Evolutionary conservation across 805 yeast species (phyloP), one percentile per base, ranked within the genome.

Genomic region (Saccharomyces eubayanus): DNA sequence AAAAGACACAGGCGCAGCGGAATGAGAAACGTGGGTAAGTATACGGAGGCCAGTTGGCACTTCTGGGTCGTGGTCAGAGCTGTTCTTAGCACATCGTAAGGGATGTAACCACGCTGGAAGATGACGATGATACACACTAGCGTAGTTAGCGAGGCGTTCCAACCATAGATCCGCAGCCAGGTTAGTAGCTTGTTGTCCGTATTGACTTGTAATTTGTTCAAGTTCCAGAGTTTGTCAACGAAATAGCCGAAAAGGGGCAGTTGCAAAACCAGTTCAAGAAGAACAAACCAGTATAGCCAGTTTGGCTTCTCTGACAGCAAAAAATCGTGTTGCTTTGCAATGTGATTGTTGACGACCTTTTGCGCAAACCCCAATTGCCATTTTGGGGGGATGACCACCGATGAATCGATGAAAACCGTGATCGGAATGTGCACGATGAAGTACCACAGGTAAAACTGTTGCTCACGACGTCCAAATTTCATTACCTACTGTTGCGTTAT

Each of bases 121-220:
- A 84, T 76, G 60, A 80, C 77, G n/a, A 76, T 65, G 58, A 87
- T 69, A 66, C 97, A 92, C 27, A 83, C 79, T 40, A 83, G 67
- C 0, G 97, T 89, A 5, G 97, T 89, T 51, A 86, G 72, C 3
- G 85, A 73, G 0, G 97, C 98, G 63, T 89, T 89, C 61, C 87
- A 78, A 2, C 92, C 96, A 68, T 94, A 92, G 5, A 84, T 62
- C 12, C 81, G 71, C 59, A 84, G 67, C 64, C 74, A 75, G 31
- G 48, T 56, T 53, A 57, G 52, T 20, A 57, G 47, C 11, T 45
- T 46, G 31, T 45, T 50, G 48, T 59, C 52, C 53, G 54, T 50
- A 28, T 40, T 50, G 14, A 47, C 49, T 46, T 46, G 48, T n/a
- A 28, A 48, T 30, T 45, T 46, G 12, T 43, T 30, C 5, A 28